Percentiles rank a stretch among this genome's conserved stretches.
Conservation (phyloP, 1,284 basidiomycete genomes). For the Flammula alnicola region DNA sequence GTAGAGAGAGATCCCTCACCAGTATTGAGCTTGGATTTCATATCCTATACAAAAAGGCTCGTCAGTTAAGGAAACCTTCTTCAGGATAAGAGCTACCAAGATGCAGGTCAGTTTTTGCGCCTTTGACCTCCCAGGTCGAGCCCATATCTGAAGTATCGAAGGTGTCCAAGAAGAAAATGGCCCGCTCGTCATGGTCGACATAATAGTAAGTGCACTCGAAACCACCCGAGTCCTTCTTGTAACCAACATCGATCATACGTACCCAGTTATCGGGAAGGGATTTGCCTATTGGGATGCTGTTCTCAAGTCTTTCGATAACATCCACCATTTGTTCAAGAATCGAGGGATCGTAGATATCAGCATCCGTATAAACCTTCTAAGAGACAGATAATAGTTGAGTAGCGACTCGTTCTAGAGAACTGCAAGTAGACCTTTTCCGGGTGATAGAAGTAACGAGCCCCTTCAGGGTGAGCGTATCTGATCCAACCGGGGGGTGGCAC, state of each 20-base stretch:
- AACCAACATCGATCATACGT: slow-evolving; percentile 40
- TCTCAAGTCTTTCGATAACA: slow-evolving; percentile 22
- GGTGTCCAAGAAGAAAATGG: slow-evolving; percentile 46
- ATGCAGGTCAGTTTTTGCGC: slow-evolving; percentile 42
- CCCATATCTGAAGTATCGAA: slow-evolving; percentile 34
- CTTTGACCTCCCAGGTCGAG: slow-evolving; percentile 36
- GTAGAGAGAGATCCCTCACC: slow-evolving; percentile 36
- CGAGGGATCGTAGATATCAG: slow-evolving; percentile 37
- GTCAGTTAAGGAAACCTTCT: too few species aligned
- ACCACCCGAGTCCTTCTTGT: slow-evolving; percentile 22
- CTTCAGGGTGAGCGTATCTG: slow-evolving; percentile 40
- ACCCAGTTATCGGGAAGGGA: slow-evolving; percentile 32
- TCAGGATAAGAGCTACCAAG: slow-evolving; percentile 48
- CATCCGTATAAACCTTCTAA: slow-evolving; percentile 45
- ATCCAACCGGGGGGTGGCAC: slow-evolving; percentile 26
- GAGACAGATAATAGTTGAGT: not conserved
- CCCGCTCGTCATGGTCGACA: slow-evolving; percentile 39
- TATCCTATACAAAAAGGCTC: slow-evolving; percentile 44
- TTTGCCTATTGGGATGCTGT: slow-evolving; percentile 25
- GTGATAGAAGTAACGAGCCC: slow-evolving; percentile 43
- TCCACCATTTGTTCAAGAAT: slow-evolving; percentile 29
- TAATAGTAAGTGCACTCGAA: slow-evolving; percentile 46
- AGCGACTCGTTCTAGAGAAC: not conserved
- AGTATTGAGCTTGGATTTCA: slow-evolving; percentile 56
- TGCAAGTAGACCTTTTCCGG: slow-evolving; percentile 30